Evolutionary conservation across 768 basidiomycete genomes (phyloP).

Genomic region (Ramaria sp.): DNA sequence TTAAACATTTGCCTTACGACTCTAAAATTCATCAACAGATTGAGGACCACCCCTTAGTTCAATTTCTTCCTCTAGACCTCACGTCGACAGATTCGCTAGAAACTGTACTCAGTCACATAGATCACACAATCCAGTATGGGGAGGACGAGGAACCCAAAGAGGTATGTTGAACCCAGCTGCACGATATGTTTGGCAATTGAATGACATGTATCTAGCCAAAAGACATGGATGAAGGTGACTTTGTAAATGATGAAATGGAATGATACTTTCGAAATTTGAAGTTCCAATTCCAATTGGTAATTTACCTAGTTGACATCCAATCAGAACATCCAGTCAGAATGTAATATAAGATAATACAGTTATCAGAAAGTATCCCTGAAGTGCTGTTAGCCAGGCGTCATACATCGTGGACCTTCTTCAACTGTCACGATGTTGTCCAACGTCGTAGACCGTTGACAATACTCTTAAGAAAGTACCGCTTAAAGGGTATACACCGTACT

Average conservation of each 20-base stretch:
- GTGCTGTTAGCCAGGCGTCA: not conserved
- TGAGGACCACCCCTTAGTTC: conserved; percentile 96
- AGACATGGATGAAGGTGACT: conserved; percentile 91
- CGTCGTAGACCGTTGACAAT: not conserved
- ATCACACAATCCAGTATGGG: conserved; percentile 97
- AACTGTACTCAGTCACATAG: conserved; percentile 87
- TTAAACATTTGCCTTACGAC: not conserved
- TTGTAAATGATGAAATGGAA: conserved; percentile 49
- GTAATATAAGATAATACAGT: not conserved
- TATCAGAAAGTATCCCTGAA: not conserved
- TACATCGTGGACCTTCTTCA: too few species aligned
- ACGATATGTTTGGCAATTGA: not conserved
- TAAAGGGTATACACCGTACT: conserved; percentile 2
- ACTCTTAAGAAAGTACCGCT: not conserved
- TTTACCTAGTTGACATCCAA: not conserved
- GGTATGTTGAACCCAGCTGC: conserved; percentile 27
- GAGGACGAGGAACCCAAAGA: conserved; percentile 97
- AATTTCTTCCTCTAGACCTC: conserved; percentile 91
- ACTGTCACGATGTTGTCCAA: too few species aligned
- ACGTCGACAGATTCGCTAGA: conserved; percentile 83
- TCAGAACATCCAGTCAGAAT: not conserved
- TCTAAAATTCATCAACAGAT: conserved; percentile 43
- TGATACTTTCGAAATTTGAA: conserved; percentile 17
- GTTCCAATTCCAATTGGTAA: not conserved
- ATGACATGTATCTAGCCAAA: conserved; percentile 47